phyloP scores from a whole-genome alignment of 108 stramenopile genomes.

The Halocafeteria seosinensis region DNA sequence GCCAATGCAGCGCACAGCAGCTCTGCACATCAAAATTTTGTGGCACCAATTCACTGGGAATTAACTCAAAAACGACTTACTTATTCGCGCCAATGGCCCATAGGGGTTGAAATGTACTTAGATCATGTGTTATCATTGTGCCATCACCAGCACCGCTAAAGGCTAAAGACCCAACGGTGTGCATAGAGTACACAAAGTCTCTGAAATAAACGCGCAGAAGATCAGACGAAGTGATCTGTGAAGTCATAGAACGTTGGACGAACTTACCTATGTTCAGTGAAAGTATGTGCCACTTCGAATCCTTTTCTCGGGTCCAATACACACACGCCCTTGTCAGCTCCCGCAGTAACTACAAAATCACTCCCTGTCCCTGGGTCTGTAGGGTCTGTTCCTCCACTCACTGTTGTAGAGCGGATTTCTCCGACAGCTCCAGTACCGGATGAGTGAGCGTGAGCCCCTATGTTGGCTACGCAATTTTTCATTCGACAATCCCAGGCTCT shows the following conservation, averaged over 20 bases:
- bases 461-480: neutral
- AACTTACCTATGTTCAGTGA: neutral
- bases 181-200: neutral
- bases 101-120: neutral
- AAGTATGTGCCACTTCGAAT: neutral
- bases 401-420: neutral
- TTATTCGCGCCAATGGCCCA: slow-evolving; percentile 1
- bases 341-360: neutral
- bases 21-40: no score
- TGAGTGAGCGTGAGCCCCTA: neutral
- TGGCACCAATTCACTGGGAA: no score
- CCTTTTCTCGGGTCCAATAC: neutral
- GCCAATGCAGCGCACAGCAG: neutral
- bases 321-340: neutral
- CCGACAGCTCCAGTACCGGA: neutral
- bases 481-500: neutral
- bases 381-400: neutral
- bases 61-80: no score
- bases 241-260: no score
- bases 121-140: neutral
- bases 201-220: no score
- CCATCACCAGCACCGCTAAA: slow-evolving; percentile 2
- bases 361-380: no score
- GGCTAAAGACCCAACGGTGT: neutral
- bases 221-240: no score